phyloP scores from a whole-genome alignment of 805 yeast genomes.

The Priceomyces carsonii region DNA sequence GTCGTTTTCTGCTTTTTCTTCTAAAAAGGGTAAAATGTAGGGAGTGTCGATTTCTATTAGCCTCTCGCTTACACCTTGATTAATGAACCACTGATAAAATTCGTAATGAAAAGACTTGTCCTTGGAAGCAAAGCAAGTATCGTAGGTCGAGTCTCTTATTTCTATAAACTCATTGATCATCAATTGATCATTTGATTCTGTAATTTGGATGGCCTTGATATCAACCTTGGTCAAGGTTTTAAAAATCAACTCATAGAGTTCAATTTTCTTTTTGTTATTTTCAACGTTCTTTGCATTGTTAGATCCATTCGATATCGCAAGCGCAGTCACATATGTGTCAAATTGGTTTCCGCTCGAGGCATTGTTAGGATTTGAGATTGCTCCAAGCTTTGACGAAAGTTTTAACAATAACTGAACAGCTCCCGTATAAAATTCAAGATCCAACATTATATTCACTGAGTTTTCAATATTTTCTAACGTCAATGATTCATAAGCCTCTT shows the following conservation, averaged over 20 bases:
- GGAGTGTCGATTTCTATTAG: conserved; percentile 81
- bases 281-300: conserved; percentile 12
- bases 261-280: conserved; percentile 27
- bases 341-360: conserved; percentile 1
- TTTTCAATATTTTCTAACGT: conserved; percentile 79
- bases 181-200: conserved; percentile 37
- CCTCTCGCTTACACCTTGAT: conserved; percentile 74
- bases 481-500: conserved; percentile 76
- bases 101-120: conserved; percentile 91
- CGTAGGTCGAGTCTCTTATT: conserved; percentile 71
- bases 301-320: conserved; percentile 3
- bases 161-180: conserved; percentile 53
- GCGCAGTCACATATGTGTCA: not conserved
- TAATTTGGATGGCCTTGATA: conserved; percentile 51
- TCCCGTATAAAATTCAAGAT: conserved; percentile 77
- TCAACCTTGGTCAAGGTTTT: conserved; percentile 73
- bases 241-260: conserved; percentile 73
- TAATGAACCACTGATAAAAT: conserved; percentile 88
- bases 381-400: conserved; percentile 65
- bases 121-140: conserved; percentile 66
- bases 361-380: conserved; percentile 8
- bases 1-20: conserved; percentile 62
- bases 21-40: conserved; percentile 73
- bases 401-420: conserved; percentile 81
- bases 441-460: conserved; percentile 75